Conservation (phyloP, 306 rosid species). For the Prunus campanulata region DNA sequence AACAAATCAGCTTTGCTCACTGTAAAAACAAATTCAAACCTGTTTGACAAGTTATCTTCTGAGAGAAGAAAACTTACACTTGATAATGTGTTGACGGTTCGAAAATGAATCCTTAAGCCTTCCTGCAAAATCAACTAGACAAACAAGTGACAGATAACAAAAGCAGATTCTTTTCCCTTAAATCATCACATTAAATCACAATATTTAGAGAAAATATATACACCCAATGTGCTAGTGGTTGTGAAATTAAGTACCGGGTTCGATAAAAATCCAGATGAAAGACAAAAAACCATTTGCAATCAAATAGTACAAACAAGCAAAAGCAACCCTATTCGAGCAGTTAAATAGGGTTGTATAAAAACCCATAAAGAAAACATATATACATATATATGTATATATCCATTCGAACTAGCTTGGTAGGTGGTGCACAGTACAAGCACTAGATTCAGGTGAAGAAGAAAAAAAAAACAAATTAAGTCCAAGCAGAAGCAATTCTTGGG, state of each 20-base stretch:
- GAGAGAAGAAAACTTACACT: neutral
- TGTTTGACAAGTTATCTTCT: neutral
- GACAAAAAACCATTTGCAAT: neutral
- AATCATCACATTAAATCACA: neutral
- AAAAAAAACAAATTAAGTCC: neutral
- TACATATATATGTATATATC: no score
- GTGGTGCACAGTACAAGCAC: no score
- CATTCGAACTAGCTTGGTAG: no score
- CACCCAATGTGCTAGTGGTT: neutral
- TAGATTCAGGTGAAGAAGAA: slow-evolving; percentile 16
- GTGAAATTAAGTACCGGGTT: neutral
- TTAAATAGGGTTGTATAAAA: neutral
- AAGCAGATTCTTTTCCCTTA: neutral
- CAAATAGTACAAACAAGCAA: neutral
- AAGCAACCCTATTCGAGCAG: neutral
- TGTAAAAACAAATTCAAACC: neutral
- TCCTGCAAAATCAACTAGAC: neutral
- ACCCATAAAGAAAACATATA: neutral
- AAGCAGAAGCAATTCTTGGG: slow-evolving; percentile 29
- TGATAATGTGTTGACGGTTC: neutral
- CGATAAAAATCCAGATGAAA: neutral
- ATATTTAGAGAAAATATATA: neutral
- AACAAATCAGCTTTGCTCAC: neutral
- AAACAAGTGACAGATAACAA: neutral
- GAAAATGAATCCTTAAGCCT: neutral